Evolutionary conservation across 2,329 filamentous ascomycete species (phyloP).

Genomic region (Fusarium setosum): DNA sequence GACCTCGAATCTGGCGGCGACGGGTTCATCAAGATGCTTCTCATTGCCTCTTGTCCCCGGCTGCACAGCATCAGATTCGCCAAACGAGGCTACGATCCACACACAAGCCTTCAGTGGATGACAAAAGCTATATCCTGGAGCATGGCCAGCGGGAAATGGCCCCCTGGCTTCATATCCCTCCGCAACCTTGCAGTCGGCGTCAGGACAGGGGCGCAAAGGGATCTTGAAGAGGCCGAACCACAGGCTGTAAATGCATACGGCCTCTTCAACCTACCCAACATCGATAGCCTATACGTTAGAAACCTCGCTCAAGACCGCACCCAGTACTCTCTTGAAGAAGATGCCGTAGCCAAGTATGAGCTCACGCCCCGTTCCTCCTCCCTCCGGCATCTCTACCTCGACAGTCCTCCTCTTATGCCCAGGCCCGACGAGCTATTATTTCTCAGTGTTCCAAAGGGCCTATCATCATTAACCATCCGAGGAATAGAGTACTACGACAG

Average conservation of each 20-base stretch:
- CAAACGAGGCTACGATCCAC: neutral
- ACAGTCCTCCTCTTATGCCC: neutral
- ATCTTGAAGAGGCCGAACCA: neutral
- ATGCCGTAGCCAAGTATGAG: neutral
- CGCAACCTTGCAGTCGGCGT: constrained; percentile 10
- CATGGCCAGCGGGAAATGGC: neutral
- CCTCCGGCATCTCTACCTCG: neutral
- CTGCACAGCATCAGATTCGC: constrained; percentile 20
- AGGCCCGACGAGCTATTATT: neutral
- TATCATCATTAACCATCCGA: constrained; percentile 9
- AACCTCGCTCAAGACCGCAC: neutral
- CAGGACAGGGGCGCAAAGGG: neutral
- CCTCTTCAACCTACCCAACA: constrained; percentile 11
- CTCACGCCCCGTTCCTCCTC: constrained; percentile 14
- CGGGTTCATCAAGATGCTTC: constrained; percentile 26
- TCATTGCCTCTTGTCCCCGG: constrained; percentile 26
- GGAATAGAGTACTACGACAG: neutral
- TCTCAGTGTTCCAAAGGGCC: fast-evolving
- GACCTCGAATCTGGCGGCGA: constrained; percentile 11
- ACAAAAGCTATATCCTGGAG: constrained; percentile 1
- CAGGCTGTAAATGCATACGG: neutral
- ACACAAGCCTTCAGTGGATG: constrained; percentile 6
- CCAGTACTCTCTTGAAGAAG: neutral
- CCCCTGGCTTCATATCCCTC: constrained; percentile 28
- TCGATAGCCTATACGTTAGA: constrained; percentile 12